Evolutionary conservation across 805 yeast genomes (phyloP), one percentile per base, ranked within the genome.

Genomic region (Teunomyces pallodes): DNA sequence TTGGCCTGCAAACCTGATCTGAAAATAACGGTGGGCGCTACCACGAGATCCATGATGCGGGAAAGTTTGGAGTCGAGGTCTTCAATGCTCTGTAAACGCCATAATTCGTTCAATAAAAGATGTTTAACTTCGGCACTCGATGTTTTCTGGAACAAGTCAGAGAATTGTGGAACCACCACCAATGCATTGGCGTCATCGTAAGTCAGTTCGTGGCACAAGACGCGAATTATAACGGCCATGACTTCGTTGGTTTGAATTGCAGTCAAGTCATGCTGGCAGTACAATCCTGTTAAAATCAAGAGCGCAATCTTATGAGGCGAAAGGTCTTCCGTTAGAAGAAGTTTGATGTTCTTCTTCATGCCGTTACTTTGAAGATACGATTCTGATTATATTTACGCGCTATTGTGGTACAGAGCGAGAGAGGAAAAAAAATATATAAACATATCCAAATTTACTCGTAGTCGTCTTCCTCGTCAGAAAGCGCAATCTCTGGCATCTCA

Each of bases 231-330:
- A 12, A 38, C 41, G 12, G 12, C 30, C 29, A 38, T 24, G 5
- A 38, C 30, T 12, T 24, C 14, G 20, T 38, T 38, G 30, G 30
- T 26, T 13, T 10, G 16, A 6, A 9, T 29, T 9, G 41, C 30
- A 58, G 55, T 68, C 12, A 82, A 70, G 46, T 75, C 63, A 36
- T 67, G 66, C 12, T 79, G 77, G 41, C 56, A 49, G 54, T 79
- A 79, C 0, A 76, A 75, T 12, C 72, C 71, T 4, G 82, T 69
- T 10, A 84, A 56, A 2, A 76, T 62, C 8, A 82, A 55, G 1
- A 82, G 54, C 1, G 83, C 79, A 0, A 84, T 62, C 53, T 80
- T 81, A 47, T 79, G 75, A 0, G 87, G 82, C 5, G 85, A 77
- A 26, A 83, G 50, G 46, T 67, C 75, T 46, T 72, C 76, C 3